Base-by-base conservation (phyloP, 257 asterid genomes). In the Leonotis leonurus region DNA sequence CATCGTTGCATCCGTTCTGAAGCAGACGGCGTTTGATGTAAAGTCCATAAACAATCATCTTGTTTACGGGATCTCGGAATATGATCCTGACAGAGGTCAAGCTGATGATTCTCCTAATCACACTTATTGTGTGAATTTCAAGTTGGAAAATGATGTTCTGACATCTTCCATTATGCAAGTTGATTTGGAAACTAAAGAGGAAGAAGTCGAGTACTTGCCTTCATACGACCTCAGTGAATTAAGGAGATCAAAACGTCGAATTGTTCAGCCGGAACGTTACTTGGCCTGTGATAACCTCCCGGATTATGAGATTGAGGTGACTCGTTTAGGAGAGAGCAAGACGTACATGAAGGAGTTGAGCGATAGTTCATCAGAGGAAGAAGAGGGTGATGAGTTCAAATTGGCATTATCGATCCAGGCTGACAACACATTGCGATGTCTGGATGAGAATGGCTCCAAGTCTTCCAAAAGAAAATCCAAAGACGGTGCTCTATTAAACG, bases 231-330 rank as follows among this genome's bases (percentile, higher is more conserved):
- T 59, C 50, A 25, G 50, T n/a, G 87, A 82, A 22, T 46, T 90
- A 61, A 73, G 99, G 37, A 77, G 99, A 70, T 93, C 99, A 11
- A 89, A 83, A 62, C 89, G 99, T 17, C 69, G 92, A 22, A 76
- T 67, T 56, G 67, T 82, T 14, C 79, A 77, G 51, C 99, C 99
- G 5, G 94, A 87, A 5, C 96, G 97, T 18, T 93, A 78, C 48
- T 49, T 85, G 54, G 99, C 76, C 1, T 73, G 86, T 43, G 99
- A 87, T 58, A 70, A 76, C 53, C 65, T 74, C 56, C 76, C 83
- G 2, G 87, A 85, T 63, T 87, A 77, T 40, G 97, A 93, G 56
- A 46, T 85, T 13, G 97, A 85, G 62, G 76, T 81, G 62, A 75
- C 84, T 41, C 78, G 95, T 43, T 65, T 93, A 51, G 94, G 93